phyloP scores from a whole-genome alignment of 2,329 filamentous ascomycete species.

The Raffaelea ambrosiae region DNA sequence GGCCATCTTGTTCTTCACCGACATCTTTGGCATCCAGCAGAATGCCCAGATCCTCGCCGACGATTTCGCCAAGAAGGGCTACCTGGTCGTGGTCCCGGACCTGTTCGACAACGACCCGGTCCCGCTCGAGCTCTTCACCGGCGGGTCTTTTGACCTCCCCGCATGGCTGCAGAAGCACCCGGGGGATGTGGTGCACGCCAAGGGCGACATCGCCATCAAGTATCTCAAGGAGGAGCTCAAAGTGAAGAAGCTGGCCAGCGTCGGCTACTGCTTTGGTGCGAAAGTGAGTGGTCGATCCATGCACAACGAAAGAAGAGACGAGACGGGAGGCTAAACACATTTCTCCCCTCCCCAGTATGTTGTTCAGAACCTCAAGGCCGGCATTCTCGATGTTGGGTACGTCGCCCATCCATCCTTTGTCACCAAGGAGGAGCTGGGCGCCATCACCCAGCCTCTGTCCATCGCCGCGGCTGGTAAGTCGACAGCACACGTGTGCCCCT shows the following conservation, averaged over 20 bases:
- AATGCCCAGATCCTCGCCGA: conserved; percentile 62
- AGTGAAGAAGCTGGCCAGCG: conserved; percentile 51
- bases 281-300: conserved; percentile 37
- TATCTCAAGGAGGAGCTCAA: conserved; percentile 47
- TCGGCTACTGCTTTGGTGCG: conserved; percentile 69
- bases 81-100: conserved; percentile 61
- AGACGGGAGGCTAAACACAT: too few species aligned
- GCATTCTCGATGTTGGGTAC: conserved; percentile 58
- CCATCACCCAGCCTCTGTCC: conserved; percentile 56
- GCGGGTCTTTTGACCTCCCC: conserved; percentile 29
- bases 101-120: conserved; percentile 60
- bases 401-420: conserved; percentile 73
- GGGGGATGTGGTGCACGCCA: too few species aligned
- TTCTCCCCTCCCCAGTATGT: too few species aligned
- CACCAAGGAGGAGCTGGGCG: conserved; percentile 54
- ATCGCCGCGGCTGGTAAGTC: conserved; percentile 53
- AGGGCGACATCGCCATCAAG: conserved; percentile 34
- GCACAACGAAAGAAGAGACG: too few species aligned
- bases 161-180: too few species aligned
- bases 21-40: conserved; percentile 42
- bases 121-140: conserved; percentile 36
- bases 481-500: too few species aligned
- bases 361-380: conserved; percentile 53
- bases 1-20: conserved; percentile 35
- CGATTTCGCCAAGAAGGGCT: conserved; percentile 65